Base-by-base conservation (phyloP, 345 rosid species). In the Capsella bursapastoris region DNA sequence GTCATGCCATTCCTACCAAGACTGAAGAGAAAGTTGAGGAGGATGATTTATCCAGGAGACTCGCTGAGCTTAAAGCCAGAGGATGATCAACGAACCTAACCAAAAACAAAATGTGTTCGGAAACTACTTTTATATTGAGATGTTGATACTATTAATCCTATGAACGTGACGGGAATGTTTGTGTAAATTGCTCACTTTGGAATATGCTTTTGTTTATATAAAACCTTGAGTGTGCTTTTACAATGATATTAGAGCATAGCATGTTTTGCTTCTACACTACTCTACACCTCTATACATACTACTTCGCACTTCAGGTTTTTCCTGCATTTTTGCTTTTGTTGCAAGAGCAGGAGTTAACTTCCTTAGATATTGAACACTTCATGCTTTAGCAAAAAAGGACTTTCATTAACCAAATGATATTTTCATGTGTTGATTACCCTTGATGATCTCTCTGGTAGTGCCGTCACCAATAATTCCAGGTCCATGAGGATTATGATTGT, bases 41-140 rank as follows among this genome's bases (percentile, higher is more conserved):
- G 81, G 97, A 91, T 35, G 97, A 90, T 78, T 74, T 90, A 76
- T 75, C 98, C 4, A 88, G 93, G 87, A 80, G 98, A 57, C 98
- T 93, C 40, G 97, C 93, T 0, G 98, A 90, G 72, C 96, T 93
- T 35, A 93, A 93, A 84, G 83, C 92, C 66, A 88, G 87, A 78
- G 98, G 97, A 5, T 93, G 80, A 52, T 18, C 28, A 50, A 32
- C 15, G 18, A 43, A 22, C 50, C 22, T 44, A 27, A 44, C 64
- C 0, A 22, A 22, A 55, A 43, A 6, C 2, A 6, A 11, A 2
- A 41, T 65, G 66, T 65, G 71, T 2, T 45, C 45, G 40, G 41
- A 58, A 11, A 56, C 6, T 44, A 65, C 37, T 16, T 15, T 37
- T 65, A 47, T 65, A 47, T 8, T 2, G 4, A 55, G 18, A 55